Percentiles rank a stretch among this genome's conserved stretches.
Conservation (phyloP, 768 basidiomycete genomes). For the Pholiota microspora region DNA sequence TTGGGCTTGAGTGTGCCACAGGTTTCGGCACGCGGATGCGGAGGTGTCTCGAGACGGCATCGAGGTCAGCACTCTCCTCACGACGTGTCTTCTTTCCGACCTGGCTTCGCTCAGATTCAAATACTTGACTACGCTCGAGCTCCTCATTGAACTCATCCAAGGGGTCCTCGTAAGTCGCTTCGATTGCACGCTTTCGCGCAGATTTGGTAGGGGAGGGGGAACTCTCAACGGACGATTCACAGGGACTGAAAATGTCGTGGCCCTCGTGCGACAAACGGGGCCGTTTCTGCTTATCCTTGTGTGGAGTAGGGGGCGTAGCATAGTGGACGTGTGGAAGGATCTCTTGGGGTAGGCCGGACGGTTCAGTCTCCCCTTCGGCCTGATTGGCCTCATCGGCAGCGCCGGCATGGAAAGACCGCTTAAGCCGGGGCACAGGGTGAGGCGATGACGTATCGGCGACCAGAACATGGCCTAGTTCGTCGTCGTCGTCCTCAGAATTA, state of each 20-base stretch:
- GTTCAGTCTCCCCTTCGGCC: slow-evolving; percentile 1
- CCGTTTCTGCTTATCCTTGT: slow-evolving; percentile 30
- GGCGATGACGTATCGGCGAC: slow-evolving; percentile 30
- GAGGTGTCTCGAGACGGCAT: slow-evolving; percentile 13
- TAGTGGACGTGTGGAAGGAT: slow-evolving; percentile 12
- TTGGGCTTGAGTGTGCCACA: background rate
- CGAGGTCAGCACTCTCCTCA: background rate
- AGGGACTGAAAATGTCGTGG: slow-evolving; percentile 33
- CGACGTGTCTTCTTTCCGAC: slow-evolving; percentile 1
- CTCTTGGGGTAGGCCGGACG: background rate
- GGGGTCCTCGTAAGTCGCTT: slow-evolving; percentile 8
- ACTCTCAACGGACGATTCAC: slow-evolving; percentile 28
- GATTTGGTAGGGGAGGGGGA: slow-evolving; percentile 38
- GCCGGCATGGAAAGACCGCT: slow-evolving; percentile 12
- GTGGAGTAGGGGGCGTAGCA: slow-evolving; percentile 31
- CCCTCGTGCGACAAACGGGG: slow-evolving; percentile 24
- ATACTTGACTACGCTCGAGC: slow-evolving; percentile 14
- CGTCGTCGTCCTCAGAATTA: slow-evolving; percentile 13
- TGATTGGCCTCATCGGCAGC: slow-evolving; percentile 10
- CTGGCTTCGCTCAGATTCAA: background rate
- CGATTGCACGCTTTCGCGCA: slow-evolving; percentile 11
- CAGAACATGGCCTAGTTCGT: slow-evolving; percentile 21
- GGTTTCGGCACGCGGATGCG: slow-evolving; percentile 11
- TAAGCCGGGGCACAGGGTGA: slow-evolving; percentile 23
- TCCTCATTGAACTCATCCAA: slow-evolving; percentile 20